A percentile compares a stretch with the other conserved stretches of the same genome.
phyloP scores from a whole-genome alignment of 768 basidiomycete genomes.

The Gautieria morchelliformis region DNA sequence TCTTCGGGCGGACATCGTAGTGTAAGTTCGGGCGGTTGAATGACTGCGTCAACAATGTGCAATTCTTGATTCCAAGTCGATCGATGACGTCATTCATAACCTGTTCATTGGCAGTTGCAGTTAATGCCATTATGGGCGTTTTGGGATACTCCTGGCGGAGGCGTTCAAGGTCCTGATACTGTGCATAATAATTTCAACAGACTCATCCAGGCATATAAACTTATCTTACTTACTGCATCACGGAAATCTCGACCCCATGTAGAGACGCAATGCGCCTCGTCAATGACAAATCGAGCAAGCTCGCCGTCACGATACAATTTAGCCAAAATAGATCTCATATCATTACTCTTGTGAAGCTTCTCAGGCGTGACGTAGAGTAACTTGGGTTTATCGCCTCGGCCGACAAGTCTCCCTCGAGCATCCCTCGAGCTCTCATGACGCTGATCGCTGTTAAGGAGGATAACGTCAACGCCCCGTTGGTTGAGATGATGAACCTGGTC shows the following conservation, averaged over 20 bases:
- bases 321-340: conserved; percentile 45
- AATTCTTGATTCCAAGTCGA: conserved; percentile 51
- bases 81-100: conserved; percentile 71
- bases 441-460: conserved; percentile 56
- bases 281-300: conserved; percentile 86
- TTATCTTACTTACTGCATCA: conserved; percentile 45
- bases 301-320: conserved; percentile 45
- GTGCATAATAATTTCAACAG: background rate
- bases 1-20: conserved; percentile 50
- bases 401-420: conserved; percentile 34
- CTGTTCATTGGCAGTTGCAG: conserved; percentile 82
- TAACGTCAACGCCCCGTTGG: conserved; percentile 57
- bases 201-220: background rate
- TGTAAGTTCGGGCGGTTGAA: conserved; percentile 91
- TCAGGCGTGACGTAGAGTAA: conserved; percentile 91
- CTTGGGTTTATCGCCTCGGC: conserved; percentile 38
- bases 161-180: conserved; percentile 62
- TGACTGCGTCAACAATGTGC: conserved; percentile 62
- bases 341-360: conserved; percentile 56
- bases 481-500: conserved; percentile 74
- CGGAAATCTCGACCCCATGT: conserved; percentile 95
- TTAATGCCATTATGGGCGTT: conserved; percentile 92
- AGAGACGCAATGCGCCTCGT: conserved; percentile 93
- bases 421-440: conserved; percentile 25
- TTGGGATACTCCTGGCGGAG: conserved; percentile 68